Base-by-base conservation (phyloP, 352 stramenopile genomes). In the Halophytophthora batemanensis region DNA sequence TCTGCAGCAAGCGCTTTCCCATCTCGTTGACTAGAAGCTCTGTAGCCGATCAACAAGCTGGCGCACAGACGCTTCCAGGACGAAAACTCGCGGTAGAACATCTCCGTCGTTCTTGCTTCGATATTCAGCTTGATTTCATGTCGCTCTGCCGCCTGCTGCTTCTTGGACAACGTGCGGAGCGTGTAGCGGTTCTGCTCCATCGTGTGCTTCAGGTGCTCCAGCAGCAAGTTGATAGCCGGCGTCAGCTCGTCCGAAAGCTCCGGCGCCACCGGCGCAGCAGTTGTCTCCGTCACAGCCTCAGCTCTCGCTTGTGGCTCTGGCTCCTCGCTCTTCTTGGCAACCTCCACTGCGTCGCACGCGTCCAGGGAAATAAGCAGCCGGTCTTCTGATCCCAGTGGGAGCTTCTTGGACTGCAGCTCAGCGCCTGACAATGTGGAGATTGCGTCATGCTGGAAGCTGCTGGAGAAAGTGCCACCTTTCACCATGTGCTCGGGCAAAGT, bases 41-140 rank as follows among this genome's bases (percentile, higher is more conserved):
- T 71, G 49, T 86, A 91, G 11, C 84, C 84, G 7, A 81, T 56
- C 28, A 89, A 39, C 29, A 95, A 44, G 38, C 77, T 87, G 19
- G 75, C 71, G 60, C 76, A 87, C 3, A 95, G 55, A 25, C 69
- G 66, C 39, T 93, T 93, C 85, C 85, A 95, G 11, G 77, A 60
- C 8, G 71, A 61, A 55, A 86, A 89, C 37, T 95, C 82, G 11
- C 67, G 66, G 56, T 91, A 93, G 28, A 90, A 87, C n/a, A 57
- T 31, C 39, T 90, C 81, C 1, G 80, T 78, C n/a, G 33, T 63
- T 51, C 75, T 58, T 13, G 65, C 61, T 17, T n/a, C 25, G 11
- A 57, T 39, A 34, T 61, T 56, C 21, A 67, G 62, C 6, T 50
- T 48, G 15, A 38, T 63, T 18, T 86, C 55, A 3, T 57, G 40